A percentile compares a stretch with the other conserved stretches of the same genome.
phyloP scores from a whole-genome alignment of 2,329 filamentous ascomycete genomes.

The Pyrenochaeta sp. region DNA sequence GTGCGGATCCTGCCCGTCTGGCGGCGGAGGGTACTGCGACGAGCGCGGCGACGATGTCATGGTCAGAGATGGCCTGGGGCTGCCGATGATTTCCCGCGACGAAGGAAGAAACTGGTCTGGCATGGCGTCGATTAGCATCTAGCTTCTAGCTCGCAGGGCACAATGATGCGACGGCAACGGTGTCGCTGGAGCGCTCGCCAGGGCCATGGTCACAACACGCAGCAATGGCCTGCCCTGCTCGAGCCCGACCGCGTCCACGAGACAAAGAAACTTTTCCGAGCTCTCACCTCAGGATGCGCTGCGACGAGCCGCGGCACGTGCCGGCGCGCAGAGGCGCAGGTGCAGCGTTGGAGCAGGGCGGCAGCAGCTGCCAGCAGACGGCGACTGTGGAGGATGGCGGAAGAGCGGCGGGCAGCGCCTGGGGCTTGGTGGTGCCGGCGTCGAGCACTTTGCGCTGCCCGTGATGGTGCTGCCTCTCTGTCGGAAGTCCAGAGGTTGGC shows the following conservation, averaged over 20 bases:
- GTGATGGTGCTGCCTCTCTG: no score
- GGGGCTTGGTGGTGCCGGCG: no score
- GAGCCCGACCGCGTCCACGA: neutral
- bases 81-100: slow-evolving; percentile 24
- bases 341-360: no score
- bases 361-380: no score
- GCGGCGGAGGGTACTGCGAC: slow-evolving; percentile 27
- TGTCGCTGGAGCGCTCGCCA: neutral
- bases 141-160: slow-evolving; percentile 13
- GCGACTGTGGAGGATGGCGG: no score
- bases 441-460: no score
- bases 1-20: slow-evolving; percentile 31
- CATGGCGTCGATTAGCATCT: no score
- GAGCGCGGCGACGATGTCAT: slow-evolving; percentile 16
- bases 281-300: slow-evolving; percentile 4
- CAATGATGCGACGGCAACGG: slow-evolving; percentile 1
- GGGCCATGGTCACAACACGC: neutral
- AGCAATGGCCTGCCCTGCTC: neutral
- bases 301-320: slow-evolving; percentile 2
- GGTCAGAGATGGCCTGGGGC: slow-evolving; percentile 6
- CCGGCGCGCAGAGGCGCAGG: slow-evolving; percentile 1
- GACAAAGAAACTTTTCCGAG: neutral
- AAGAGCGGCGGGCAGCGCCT: slow-evolving; percentile 1
- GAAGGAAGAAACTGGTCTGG: slow-evolving; percentile 14
- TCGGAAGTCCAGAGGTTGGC: no score